phyloP scores from a whole-genome alignment of 495 filamentous ascomycete species.

The Aspergillus sparsus region DNA sequence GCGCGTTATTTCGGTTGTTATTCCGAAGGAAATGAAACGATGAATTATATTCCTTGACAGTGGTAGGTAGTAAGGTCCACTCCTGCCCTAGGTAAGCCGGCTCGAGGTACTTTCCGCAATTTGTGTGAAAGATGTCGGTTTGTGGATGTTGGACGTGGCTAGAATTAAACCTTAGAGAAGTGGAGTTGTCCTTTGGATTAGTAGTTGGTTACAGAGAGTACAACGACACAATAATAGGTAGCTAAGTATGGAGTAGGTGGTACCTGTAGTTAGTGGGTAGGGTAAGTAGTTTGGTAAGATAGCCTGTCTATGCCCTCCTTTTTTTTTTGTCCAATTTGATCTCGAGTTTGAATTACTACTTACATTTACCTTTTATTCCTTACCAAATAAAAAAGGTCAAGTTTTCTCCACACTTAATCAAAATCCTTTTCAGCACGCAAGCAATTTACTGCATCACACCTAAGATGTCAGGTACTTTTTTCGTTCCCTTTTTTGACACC shows the following conservation, averaged over 20 bases:
- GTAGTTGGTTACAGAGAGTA: no score
- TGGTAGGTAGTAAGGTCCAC: neutral
- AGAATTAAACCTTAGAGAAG: neutral
- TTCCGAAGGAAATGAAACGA: constrained; percentile 11
- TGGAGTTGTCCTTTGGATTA: neutral
- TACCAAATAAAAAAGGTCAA: neutral
- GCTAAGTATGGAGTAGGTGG: neutral
- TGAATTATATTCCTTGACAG: constrained; percentile 1
- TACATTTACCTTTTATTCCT: neutral
- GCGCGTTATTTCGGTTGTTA: constrained; percentile 6
- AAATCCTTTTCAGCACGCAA: no score
- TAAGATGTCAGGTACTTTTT: no score
- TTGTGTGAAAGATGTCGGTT: neutral
- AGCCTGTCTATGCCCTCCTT: no score
- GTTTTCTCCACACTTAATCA: no score
- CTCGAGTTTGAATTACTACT: no score
- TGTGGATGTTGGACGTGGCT: constrained; percentile 1
- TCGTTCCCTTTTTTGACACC: no score
- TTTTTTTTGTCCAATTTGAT: no score
- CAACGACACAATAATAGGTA: neutral
- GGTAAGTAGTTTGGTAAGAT: no score
- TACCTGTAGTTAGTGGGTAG: neutral
- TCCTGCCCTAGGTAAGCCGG: constrained; percentile 1
- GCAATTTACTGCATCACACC: no score
- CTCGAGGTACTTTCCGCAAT: neutral